phyloP scores from a whole-genome alignment of 2,329 filamentous ascomycete species.

The Aureobasidium sp. region DNA sequence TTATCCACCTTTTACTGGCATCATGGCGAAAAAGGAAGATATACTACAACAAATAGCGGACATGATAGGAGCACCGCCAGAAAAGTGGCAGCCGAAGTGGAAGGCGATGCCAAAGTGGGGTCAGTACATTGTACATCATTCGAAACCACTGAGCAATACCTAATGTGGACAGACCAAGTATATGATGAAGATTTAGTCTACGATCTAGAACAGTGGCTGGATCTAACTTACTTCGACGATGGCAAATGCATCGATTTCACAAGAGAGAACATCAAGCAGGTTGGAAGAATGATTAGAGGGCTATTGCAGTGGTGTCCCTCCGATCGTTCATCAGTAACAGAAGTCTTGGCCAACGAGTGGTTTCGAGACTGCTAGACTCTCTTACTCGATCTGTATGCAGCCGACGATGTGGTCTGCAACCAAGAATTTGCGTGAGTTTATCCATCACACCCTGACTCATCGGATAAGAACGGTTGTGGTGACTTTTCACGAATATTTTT shows the following conservation, averaged over 20 bases:
- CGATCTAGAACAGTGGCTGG: neutral
- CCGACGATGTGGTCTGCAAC: neutral
- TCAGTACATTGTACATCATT: neutral
- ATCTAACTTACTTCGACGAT: neutral
- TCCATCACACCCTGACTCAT: neutral
- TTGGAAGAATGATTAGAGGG: neutral
- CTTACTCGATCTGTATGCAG: neutral
- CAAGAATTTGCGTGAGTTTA: neutral
- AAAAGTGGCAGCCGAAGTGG: slow-evolving; percentile 23
- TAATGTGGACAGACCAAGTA: neutral
- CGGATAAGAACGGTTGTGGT: neutral
- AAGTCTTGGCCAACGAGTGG: neutral
- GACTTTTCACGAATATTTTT: neutral
- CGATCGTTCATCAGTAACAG: neutral
- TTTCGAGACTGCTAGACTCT: neutral
- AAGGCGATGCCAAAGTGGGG: slow-evolving; percentile 1
- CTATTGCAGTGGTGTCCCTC: neutral
- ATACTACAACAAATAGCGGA: slow-evolving; percentile 31
- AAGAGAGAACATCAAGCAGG: neutral
- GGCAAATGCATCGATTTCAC: neutral
- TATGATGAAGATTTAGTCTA: neutral
- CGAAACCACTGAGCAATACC: too few relatives aligned
- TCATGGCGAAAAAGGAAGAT: slow-evolving; percentile 26
- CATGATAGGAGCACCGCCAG: slow-evolving; percentile 24
- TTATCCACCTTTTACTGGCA: slow-evolving; percentile 30